These are phyloP conservation scores for Bryoglossum gracile DNA, from an alignment of 495 filamentous ascomycete genomes.

Conservation along the genomic window DNA sequence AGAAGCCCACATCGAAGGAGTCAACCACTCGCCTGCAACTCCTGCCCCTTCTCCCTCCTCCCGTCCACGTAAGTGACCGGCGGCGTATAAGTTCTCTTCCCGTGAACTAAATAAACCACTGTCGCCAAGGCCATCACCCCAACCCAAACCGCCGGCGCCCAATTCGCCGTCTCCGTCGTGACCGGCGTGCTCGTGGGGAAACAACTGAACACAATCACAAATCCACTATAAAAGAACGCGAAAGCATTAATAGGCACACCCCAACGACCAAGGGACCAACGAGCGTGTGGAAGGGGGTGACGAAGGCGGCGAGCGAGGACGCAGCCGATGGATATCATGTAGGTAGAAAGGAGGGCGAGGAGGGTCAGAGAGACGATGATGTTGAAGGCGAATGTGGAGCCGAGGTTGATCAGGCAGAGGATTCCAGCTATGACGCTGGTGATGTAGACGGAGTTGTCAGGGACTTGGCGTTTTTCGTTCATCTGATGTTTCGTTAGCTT, in stretches of 20 bases:
- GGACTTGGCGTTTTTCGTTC: conserved; percentile 39
- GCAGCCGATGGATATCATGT: conserved; percentile 37
- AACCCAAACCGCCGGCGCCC: conserved; percentile 39
- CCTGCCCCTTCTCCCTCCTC: conserved; percentile 20
- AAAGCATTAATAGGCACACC: conserved; percentile 32
- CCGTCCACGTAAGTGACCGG: conserved; percentile 1
- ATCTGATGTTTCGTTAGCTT: conserved; percentile 18
- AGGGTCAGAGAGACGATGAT: conserved; percentile 45
- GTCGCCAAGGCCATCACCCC: conserved; percentile 28
- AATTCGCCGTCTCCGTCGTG: conserved; percentile 37
- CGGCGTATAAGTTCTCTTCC: conserved; percentile 11
- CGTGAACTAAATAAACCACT: conserved; percentile 22
- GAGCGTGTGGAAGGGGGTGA: conserved; percentile 33
- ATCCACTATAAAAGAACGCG: conserved; percentile 29
- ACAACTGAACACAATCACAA: conserved; percentile 35
- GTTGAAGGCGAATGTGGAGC: conserved; percentile 48
- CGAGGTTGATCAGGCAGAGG: conserved; percentile 55
- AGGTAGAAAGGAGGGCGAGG: conserved; percentile 36
- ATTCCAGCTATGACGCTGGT: conserved; percentile 42
- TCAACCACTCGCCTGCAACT: conserved; percentile 21
- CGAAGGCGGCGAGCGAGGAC: conserved; percentile 27
- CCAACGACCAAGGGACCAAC: conserved; percentile 36
- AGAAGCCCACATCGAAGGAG: too few relatives aligned
- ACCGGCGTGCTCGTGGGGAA: conserved; percentile 33
- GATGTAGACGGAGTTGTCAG: conserved; percentile 45